A percentile compares a stretch with the other conserved stretches of the same genome.
Evolutionary conservation across 2,329 filamentous ascomycete species (phyloP).

Genomic region (Alternaria sp.): DNA sequence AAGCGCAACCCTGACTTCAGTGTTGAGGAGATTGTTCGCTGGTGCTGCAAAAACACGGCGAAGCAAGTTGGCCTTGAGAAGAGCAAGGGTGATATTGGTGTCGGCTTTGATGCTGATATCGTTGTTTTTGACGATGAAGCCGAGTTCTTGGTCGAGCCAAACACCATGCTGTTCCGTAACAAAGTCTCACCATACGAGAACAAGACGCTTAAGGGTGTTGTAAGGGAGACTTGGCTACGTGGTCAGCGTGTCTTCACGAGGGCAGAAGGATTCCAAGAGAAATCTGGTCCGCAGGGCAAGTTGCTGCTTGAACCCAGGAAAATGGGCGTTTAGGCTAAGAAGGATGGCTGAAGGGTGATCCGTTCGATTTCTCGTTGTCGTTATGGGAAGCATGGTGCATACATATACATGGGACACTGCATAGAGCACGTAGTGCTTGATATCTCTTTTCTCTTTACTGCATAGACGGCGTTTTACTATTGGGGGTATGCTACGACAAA

Average conservation of each 20-base stretch:
- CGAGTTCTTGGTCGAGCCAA: constrained; percentile 72
- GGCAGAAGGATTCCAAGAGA: constrained; percentile 70
- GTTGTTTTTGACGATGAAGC: constrained; percentile 90
- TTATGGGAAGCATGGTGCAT: not conserved
- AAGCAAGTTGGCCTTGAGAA: constrained; percentile 85
- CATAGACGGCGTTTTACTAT: constrained; percentile 13
- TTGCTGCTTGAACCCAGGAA: constrained; percentile 62
- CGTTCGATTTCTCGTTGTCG: not conserved
- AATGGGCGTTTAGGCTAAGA: constrained; percentile 11
- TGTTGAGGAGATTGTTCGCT: constrained; percentile 81
- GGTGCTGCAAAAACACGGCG: constrained; percentile 88
- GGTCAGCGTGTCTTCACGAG: constrained; percentile 78
- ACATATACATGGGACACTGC: not conserved
- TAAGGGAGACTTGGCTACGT: constrained; percentile 85
- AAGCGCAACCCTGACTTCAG: constrained; percentile 65
- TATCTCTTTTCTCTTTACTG: not conserved
- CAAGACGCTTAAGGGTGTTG: constrained; percentile 77
- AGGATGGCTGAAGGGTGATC: not conserved
- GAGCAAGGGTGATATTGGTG: constrained; percentile 80
- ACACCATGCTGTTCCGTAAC: constrained; percentile 94
- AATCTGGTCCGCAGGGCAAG: constrained; percentile 59
- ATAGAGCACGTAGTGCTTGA: not conserved
- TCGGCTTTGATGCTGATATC: constrained; percentile 88
- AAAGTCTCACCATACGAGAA: constrained; percentile 92
- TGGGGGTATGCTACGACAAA: not conserved